A percentile compares a stretch with the other conserved stretches of the same genome.
Conservation (phyloP, 2,329 filamentous ascomycete genomes). For the Aspergillus tubingensis region DNA sequence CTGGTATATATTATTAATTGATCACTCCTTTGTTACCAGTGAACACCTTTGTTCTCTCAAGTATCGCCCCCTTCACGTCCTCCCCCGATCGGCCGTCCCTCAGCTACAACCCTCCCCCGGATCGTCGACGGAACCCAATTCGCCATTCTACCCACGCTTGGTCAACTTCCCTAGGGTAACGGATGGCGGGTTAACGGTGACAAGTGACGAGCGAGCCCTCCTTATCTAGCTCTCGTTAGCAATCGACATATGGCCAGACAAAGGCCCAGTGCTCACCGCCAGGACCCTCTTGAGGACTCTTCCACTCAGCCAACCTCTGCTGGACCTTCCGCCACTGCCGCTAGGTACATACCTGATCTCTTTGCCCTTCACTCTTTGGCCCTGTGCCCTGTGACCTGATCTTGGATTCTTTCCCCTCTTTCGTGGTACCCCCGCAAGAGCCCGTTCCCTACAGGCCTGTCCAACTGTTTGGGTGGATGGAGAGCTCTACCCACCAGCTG, state of each 20-base stretch:
- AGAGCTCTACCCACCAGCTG: conserved; percentile 5
- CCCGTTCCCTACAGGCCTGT: not conserved
- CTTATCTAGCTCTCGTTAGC: conserved; percentile 33
- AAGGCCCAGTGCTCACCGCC: conserved; percentile 46
- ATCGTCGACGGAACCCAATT: conserved; percentile 14
- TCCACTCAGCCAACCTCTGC: conserved; percentile 34
- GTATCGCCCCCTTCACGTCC: not conserved
- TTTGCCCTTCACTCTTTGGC: conserved; percentile 18
- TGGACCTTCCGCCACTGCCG: conserved; percentile 32
- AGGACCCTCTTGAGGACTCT: conserved; percentile 47
- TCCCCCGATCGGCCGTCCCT: conserved; percentile 14
- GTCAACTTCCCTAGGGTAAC: conserved; percentile 24
- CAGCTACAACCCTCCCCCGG: conserved; percentile 11
- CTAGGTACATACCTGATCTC: conserved; percentile 39
- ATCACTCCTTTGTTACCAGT: conserved; percentile 3
- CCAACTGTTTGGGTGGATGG: not conserved
- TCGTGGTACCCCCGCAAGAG: conserved; percentile 9
- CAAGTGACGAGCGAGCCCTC: conserved; percentile 34
- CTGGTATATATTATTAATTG: not conserved
- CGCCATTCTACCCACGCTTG: conserved; percentile 26
- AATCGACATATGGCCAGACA: conserved; percentile 51
- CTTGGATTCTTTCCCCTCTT: conserved; percentile 1
- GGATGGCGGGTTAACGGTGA: conserved; percentile 48
- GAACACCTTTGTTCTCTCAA: not conserved
- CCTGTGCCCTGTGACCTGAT: conserved; percentile 2